Evolutionary conservation across 768 basidiomycete species (phyloP).

Genomic region (Tubosaeta brunneosetosa): DNA sequence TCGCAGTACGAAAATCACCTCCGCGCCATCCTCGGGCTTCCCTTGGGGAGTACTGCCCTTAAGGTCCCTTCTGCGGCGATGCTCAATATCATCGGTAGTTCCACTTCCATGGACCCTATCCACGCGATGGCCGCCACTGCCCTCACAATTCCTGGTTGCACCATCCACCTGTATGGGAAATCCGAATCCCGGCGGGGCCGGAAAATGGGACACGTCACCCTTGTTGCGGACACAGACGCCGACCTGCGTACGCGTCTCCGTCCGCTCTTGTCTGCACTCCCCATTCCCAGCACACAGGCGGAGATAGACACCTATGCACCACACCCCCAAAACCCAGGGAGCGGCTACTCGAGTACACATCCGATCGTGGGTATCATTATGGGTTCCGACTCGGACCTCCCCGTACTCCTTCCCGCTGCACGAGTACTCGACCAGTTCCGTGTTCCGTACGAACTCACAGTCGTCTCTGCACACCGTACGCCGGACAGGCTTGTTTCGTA

Average conservation of each 20-base stretch:
- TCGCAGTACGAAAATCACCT: slow-evolving; percentile 98
- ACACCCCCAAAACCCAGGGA: slow-evolving; percentile 35
- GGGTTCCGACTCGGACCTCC: slow-evolving; percentile 98
- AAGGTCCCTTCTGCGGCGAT: slow-evolving; percentile 85
- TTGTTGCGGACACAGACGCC: slow-evolving; percentile 80
- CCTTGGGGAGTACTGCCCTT: slow-evolving; percentile 82
- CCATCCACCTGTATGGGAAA: slow-evolving; percentile 94
- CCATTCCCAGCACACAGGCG: slow-evolving; percentile 31
- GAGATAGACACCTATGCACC: slow-evolving; percentile 57
- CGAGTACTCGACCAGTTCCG: slow-evolving; percentile 76
- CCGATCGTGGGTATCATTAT: slow-evolving; percentile 94
- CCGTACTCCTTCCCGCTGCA: slow-evolving; percentile 86
- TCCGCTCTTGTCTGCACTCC: slow-evolving; percentile 64
- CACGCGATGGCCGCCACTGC: slow-evolving; percentile 53
- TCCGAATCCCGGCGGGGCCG: slow-evolving; percentile 80
- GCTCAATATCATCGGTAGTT: slow-evolving; percentile 92
- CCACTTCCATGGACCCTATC: slow-evolving; percentile 60
- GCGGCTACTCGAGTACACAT: slow-evolving; percentile 54
- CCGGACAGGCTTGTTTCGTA: slow-evolving; percentile 82
- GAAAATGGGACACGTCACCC: slow-evolving; percentile 97
- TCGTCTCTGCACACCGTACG: slow-evolving; percentile 96
- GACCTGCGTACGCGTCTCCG: slow-evolving; percentile 65
- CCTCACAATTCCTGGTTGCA: slow-evolving; percentile 66
- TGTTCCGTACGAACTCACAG: slow-evolving; percentile 89
- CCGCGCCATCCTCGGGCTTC: slow-evolving; percentile 85